Conservation (phyloP, 2,329 filamentous ascomycete genomes). For the Penicillium janthinellum region DNA sequence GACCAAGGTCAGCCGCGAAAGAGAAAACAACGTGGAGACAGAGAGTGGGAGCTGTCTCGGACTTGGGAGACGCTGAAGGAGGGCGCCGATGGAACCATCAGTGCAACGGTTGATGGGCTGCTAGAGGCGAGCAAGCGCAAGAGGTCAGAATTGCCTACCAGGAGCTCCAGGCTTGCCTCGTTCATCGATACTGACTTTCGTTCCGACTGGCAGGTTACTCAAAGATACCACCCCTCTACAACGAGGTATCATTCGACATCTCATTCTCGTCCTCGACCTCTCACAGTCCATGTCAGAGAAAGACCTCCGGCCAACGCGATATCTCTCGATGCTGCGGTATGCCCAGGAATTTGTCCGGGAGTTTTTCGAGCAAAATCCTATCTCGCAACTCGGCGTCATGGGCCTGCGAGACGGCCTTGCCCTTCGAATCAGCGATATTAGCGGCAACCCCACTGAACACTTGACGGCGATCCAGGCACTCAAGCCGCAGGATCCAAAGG, state of each 20-base stretch:
- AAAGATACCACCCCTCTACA: conserved; percentile 95
- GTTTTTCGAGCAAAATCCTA: conserved; percentile 98
- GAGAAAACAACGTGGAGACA: conserved; percentile 43
- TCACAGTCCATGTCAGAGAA: conserved; percentile 94
- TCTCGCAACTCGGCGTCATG: conserved; percentile 89
- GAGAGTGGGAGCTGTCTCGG: conserved; percentile 52
- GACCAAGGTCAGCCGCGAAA: conserved; percentile 33
- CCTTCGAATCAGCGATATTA: conserved; percentile 81
- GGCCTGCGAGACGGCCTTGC: conserved; percentile 93
- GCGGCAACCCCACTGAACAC: conserved; percentile 88
- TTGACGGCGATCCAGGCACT: conserved; percentile 72
- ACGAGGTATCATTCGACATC: conserved; percentile 94
- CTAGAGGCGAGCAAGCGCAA: conserved; percentile 82
- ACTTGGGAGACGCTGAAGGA: conserved; percentile 72
- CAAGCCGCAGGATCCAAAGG: conserved; percentile 67
- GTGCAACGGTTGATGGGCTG: conserved; percentile 68
- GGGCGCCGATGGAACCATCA: conserved; percentile 76
- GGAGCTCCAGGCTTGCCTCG: not conserved
- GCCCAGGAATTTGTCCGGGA: conserved; percentile 86
- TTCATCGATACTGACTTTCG: conserved; percentile 19
- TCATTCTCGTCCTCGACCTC: conserved; percentile 88
- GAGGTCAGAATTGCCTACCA: conserved; percentile 48
- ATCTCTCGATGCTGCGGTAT: conserved; percentile 78
- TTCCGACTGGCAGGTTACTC: conserved; percentile 62
- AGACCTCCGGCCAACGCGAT: conserved; percentile 85